Evolutionary conservation across 2,329 filamentous ascomycete species (phyloP), one percentile per base, ranked within the genome.

Genomic region (Raffaelea ambrosiae): DNA sequence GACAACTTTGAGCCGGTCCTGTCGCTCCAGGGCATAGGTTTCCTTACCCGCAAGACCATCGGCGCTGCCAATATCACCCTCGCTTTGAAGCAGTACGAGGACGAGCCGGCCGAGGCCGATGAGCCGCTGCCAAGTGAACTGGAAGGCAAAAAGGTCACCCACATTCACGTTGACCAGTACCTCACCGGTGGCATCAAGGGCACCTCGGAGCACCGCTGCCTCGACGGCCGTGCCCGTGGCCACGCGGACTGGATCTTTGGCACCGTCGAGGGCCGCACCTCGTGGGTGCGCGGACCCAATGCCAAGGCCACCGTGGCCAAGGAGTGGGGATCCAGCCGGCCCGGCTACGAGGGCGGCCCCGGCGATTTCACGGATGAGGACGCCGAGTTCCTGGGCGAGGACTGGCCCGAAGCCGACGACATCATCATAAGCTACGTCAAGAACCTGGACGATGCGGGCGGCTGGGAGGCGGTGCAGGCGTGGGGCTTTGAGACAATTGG

Each of bases 231-330:
- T 47, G 63, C 56, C 55, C 81, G 84, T 56, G 75, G 78, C 53
- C 86, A 90, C 70, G 69, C 68, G 21, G 88, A 95, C 70, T 83
- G 81, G 72, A 77, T 95, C 55, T 95, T 94, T 63, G 89, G 89
- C 50, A 69, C 67, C 48, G 75, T 93, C 53, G 69, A 70, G 45
- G 86, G 84, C 49, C 73, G 72, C 51, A 78, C 74, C 40, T 66
- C 70, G 41, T 81, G 74, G 61, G 55, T 77, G 50, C 33, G 20
- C 4, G 50, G 48, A 14, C 41, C 48, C 9, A 48, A 23, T 26
- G 60, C 57, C 11, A 59, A 66, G 19, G 69, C 65, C 18, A 71
- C 74, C 18, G 63, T 79, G 35, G 62, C 68, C n/a, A 77, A 83
- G 57, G 76, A 71, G 4, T 78, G 67, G 35, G 18, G 35, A n/a